A percentile compares a stretch with the other conserved stretches of the same genome.
Evolutionary conservation across 352 stramenopile genomes (phyloP).

Genomic region (Phytophthora boehmeriae): DNA sequence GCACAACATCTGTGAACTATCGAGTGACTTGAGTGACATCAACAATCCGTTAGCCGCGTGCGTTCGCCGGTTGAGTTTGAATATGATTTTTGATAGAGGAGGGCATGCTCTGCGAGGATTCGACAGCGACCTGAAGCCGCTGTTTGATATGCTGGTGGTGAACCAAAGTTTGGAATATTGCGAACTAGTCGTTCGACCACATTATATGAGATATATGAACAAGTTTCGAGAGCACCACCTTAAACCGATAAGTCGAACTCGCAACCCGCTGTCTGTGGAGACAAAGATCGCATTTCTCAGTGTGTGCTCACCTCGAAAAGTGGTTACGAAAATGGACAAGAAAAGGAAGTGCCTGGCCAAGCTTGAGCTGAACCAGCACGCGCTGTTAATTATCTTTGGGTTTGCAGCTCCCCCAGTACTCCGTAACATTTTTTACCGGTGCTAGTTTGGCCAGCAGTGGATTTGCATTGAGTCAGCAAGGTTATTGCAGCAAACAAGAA

Average conservation of each 20-base stretch:
- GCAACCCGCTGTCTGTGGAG: neutral
- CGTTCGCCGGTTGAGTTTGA: neutral
- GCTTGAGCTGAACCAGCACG: conserved; percentile 3
- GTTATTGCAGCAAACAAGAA: no score
- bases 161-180: conserved; percentile 3
- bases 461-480: no score
- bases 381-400: conserved; percentile 2
- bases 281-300: conserved; percentile 6
- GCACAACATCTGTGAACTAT: neutral
- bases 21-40: neutral
- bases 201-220: neutral
- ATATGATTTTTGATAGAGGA: no score
- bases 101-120: neutral
- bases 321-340: neutral
- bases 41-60: neutral
- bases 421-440: conserved; percentile 4
- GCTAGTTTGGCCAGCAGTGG: no score
- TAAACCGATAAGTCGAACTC: neutral
- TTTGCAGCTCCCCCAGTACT: conserved; percentile 1
- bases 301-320: neutral
- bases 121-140: neutral
- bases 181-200: neutral
- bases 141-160: neutral
- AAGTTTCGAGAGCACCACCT: conserved; percentile 3
- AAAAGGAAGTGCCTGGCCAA: neutral